Conservation (phyloP, 2,329 filamentous ascomycete species). For the Aspergillus fischeri region DNA sequence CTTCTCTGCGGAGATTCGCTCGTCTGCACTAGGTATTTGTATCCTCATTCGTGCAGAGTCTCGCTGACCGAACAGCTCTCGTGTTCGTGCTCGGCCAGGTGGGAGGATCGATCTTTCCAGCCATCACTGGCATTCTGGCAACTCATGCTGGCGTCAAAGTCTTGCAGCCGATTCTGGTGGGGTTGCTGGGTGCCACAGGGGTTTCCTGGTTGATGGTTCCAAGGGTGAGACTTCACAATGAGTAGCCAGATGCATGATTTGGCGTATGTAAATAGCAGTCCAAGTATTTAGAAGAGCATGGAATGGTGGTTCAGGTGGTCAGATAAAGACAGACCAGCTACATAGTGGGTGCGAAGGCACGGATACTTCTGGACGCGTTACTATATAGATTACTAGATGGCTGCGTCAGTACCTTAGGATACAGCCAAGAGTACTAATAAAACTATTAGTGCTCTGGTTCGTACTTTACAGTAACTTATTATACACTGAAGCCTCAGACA, state of each 20-base stretch:
- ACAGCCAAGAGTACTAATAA: too few species aligned
- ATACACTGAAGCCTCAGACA: too few species aligned
- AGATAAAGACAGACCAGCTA: too few species aligned
- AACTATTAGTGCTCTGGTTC: too few species aligned
- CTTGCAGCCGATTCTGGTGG: slow-evolving; percentile 51
- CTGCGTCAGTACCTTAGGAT: too few species aligned
- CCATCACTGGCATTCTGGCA: slow-evolving; percentile 37
- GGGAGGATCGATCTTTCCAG: slow-evolving; percentile 54
- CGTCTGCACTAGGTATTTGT: slow-evolving; percentile 43
- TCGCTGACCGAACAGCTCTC: slow-evolving; percentile 27
- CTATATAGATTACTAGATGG: too few species aligned
- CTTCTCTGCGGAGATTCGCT: slow-evolving; percentile 46
- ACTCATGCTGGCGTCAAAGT: slow-evolving; percentile 41
- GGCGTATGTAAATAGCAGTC: too few species aligned
- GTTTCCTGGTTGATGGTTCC: slow-evolving; percentile 45
- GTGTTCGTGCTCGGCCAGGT: slow-evolving; percentile 56
- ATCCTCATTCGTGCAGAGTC: not conserved
- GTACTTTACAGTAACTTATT: too few species aligned
- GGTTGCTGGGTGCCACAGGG: slow-evolving; percentile 44
- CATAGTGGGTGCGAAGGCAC: too few species aligned
- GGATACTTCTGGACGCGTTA: too few species aligned
- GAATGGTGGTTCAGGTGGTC: too few species aligned
- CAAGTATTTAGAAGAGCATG: too few species aligned
- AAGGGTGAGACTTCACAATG: slow-evolving; percentile 18
- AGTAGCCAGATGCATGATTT: slow-evolving; percentile 5